Evolutionary conservation across 1,139 yeast species (phyloP), one percentile per base, ranked within the genome.

Genomic region (Ogataea hybrid): DNA sequence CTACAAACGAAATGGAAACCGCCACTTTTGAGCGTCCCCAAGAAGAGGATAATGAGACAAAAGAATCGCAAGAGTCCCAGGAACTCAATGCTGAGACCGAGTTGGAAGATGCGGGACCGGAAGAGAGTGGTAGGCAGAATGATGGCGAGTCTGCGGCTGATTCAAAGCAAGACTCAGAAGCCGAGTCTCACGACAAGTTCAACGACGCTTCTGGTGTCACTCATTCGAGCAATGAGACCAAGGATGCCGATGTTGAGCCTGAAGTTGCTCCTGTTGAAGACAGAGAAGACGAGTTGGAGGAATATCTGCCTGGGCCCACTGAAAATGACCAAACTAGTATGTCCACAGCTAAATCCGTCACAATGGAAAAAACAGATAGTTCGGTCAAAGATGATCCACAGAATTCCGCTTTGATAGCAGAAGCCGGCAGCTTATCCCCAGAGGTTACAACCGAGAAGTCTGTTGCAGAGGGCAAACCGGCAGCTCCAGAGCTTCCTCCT

Each of bases 171-270:
- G 32, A 36, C 3, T 28, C 42, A 2, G 37, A 28, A 7, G 18
- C 34, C 21, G 42, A 42, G n/a, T 35, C 39, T 22, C 36, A 28
- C n/a, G 45, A 37, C 18, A 37, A 35, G 35, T 37, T 34, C 10
- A 14, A 27, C 2, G 37, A 22, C 32, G 33, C 37, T 20, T 8
- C 28, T 4, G 34, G 31, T 8, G 32, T 29, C 17, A 31, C 36
- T 14, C 34, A 5, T 14, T 20, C 28, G 7, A 29, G 30, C 25
- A 20, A 21, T n/a, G 35, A 41, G n/a, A 44, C 11, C 10, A 11
- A 39, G 4, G 35, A 41, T 22, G 27, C 22, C 4, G 39, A 31
- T n/a, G 12, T 20, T 21, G 28, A 25, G 33, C 21, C 25, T n/a
- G 27, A 33, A 17, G 15, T 14, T 8, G 10, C 21, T 18, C 21